phyloP scores from a whole-genome alignment of 495 filamentous ascomycete species.

The Penicillium bovifimosum region DNA sequence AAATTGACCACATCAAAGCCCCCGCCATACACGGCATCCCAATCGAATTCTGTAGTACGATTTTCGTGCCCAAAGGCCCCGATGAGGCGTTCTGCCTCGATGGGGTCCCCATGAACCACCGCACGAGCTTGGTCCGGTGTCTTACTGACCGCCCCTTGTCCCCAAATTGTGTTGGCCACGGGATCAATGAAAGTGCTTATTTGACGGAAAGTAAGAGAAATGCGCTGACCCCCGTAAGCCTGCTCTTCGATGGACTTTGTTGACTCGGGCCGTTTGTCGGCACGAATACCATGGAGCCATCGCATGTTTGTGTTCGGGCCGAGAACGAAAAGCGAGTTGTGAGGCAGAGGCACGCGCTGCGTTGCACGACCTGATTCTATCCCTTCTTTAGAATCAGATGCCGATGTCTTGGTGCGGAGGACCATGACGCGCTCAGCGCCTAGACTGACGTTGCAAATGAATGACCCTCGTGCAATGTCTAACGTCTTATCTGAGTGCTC shows the following conservation, averaged over 20 bases:
- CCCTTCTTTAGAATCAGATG: slow-evolving; percentile 10
- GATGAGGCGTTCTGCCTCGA: slow-evolving; percentile 64
- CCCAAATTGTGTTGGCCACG: slow-evolving; percentile 68
- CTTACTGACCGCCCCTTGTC: slow-evolving; percentile 79
- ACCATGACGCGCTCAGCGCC: slow-evolving; percentile 90
- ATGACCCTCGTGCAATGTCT: slow-evolving; percentile 75
- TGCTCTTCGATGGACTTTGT: slow-evolving; percentile 67
- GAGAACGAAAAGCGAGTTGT: slow-evolving; percentile 82
- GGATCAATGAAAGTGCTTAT: slow-evolving; percentile 79
- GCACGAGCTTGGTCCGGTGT: slow-evolving; percentile 45
- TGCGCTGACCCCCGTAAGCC: slow-evolving; percentile 68
- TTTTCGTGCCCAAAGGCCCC: slow-evolving; percentile 84
- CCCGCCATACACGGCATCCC: slow-evolving; percentile 68
- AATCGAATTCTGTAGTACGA: slow-evolving; percentile 66
- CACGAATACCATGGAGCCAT: slow-evolving; percentile 86
- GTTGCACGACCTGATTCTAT: slow-evolving; percentile 39
- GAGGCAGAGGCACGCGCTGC: slow-evolving; percentile 71
- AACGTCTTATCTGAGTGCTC: slow-evolving; percentile 97
- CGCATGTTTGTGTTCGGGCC: slow-evolving; percentile 73
- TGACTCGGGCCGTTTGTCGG: slow-evolving; percentile 66
- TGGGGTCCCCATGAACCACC: slow-evolving; percentile 63
- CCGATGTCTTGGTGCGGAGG: slow-evolving; percentile 72
- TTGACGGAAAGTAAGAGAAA: slow-evolving; percentile 86
- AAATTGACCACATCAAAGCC: slow-evolving; percentile 90
- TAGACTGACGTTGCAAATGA: slow-evolving; percentile 87